Conservation (phyloP, 148 eudicot species). For the Chenopodium berlandieri region DNA sequence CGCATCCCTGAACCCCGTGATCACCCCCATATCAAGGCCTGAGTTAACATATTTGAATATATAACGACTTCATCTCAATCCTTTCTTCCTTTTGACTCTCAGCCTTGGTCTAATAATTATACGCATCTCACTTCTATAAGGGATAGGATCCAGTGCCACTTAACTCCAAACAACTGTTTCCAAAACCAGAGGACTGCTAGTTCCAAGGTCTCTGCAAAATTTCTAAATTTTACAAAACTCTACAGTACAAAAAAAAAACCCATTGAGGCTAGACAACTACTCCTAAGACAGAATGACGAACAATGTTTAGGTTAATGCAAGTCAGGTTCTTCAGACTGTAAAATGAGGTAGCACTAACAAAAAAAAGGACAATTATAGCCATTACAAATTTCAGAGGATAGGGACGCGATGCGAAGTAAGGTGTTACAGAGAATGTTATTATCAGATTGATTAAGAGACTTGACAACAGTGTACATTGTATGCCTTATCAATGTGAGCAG, state of each 20-base stretch:
- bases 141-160: not conserved
- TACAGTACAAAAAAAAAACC: not conserved
- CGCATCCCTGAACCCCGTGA: not conserved
- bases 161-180: not conserved
- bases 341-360: not conserved
- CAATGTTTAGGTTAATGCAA: not conserved
- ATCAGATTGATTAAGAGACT: not conserved
- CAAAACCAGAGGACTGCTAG: not conserved
- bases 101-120: not conserved
- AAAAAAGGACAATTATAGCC: not conserved
- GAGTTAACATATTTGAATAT: not conserved
- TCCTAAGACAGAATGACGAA: not conserved
- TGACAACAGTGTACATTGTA: not conserved
- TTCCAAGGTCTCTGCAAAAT: not conserved
- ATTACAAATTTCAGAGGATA: not conserved
- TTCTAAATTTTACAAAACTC: not conserved
- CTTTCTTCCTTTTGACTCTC: not conserved
- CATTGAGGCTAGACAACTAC: not conserved
- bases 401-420: not conserved
- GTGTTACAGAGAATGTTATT: not conserved
- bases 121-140: not conserved
- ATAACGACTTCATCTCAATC: not conserved
- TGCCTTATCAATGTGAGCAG: not conserved
- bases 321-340: not conserved
- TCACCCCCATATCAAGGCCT: not conserved